Percentiles rank a stretch among this genome's conserved stretches.
Conservation (phyloP, 192 early-diverging fungal species). For the Coemansia sp. region DNA sequence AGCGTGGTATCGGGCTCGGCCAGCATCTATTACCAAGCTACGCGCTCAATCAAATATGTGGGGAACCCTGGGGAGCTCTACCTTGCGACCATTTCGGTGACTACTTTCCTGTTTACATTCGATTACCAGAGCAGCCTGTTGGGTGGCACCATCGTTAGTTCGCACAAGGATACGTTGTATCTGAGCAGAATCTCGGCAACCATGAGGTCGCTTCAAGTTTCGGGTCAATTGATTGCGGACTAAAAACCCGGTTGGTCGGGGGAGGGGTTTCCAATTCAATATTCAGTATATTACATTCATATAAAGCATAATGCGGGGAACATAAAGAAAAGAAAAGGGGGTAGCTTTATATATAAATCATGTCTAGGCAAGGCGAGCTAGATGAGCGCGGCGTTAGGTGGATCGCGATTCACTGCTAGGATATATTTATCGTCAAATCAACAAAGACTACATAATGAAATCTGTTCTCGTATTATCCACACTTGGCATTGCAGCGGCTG, state of each 20-base stretch:
- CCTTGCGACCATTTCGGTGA: conserved; percentile 27
- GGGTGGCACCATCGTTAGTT: conserved; percentile 3
- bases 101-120: conserved; percentile 37
- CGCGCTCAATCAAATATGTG: conserved; percentile 30
- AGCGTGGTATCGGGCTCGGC: conserved; percentile 22
- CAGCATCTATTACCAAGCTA: conserved; percentile 36
- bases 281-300: neutral
- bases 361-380: neutral
- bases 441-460: neutral
- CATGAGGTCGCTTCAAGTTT: conserved; percentile 16
- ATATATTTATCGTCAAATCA: neutral
- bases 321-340: neutral
- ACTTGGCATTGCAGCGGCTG: neutral
- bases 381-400: neutral
- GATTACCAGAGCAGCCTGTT: conserved; percentile 21
- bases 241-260: neutral
- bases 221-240: neutral
- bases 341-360: neutral
- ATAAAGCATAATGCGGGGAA: neutral
- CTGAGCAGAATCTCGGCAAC: conserved; percentile 31
- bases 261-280: neutral
- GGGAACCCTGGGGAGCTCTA: conserved; percentile 24
- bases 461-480: neutral
- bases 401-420: neutral
- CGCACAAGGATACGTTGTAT: conserved; percentile 35